Evolutionary conservation across 805 yeast genomes (phyloP), one percentile per base, ranked within the genome.

Genomic region (Danielia oregonensis): DNA sequence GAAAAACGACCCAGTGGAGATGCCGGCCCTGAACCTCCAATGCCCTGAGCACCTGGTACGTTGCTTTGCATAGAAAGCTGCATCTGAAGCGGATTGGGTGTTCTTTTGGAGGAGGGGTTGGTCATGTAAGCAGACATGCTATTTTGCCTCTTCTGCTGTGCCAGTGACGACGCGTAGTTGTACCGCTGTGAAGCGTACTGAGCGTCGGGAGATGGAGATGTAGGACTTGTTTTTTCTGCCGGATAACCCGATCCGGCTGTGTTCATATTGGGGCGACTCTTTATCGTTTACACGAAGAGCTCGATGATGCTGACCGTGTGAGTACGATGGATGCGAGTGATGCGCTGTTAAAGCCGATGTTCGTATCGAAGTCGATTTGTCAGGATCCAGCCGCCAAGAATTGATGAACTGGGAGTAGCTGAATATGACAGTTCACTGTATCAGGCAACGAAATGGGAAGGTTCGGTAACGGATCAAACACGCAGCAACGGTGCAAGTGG

Each of bases 131-230:
- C 57, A 4, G 67, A 57, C 44, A 61, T 44, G 52, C 68, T 61
- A 42, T 54, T 62, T 38, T 66, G 71, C 36, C 71, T 63, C 45
- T 65, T 65, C 39, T 64, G 70, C 36, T 54, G 63, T 30, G 29
- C 22, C 22, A 9, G 9, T 9, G 6, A 9, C 9, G 22, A 19
- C 23, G 29, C 21, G 9, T 30, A 32, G 8, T 26, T 26, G 13
- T 37, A 29, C 21, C 23, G 27, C 28, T 18, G 26, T 7, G 22
- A 17, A 16, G 17, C 29, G 11, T 27, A 30, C 30, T 24, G 24
- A 13, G 26, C 26, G 21, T 27, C 28, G 23, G 24, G 24, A 18
- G 37, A 31, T 17, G 33, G 23, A 29, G 24, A 31, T 30, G 37
- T 16, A 17, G 15, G 36, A 24, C 35, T 29, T 31, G 29, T 18